A percentile compares a stretch with the other conserved stretches of the same genome.
phyloP scores from a whole-genome alignment of 2,329 filamentous ascomycete genomes.

The Raffaelea ambrosiae region DNA sequence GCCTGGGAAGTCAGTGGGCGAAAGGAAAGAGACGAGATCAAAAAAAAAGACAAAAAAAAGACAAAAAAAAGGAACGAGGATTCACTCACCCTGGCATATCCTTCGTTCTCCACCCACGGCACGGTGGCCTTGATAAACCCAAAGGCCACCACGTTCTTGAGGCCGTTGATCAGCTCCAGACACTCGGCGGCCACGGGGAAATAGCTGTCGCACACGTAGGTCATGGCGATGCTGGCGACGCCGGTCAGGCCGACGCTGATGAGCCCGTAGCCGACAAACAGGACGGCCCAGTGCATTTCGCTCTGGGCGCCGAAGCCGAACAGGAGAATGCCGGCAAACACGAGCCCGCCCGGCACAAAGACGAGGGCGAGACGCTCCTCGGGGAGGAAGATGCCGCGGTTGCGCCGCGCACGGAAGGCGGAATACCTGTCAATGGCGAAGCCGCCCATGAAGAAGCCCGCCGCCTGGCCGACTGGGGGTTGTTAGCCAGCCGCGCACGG shows the following conservation, averaged over 20 bases:
- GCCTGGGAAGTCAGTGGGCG: too few species aligned
- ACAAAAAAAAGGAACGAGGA: too few species aligned
- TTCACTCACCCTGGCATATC: too few species aligned
- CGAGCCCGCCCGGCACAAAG: not conserved
- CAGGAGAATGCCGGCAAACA: not conserved
- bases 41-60: too few species aligned
- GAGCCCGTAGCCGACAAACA: slow-evolving; percentile 1
- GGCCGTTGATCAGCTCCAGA: slow-evolving; percentile 2
- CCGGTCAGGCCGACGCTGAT: slow-evolving; percentile 1
- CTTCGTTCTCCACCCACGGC: slow-evolving; percentile 4
- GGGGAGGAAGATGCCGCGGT: slow-evolving; percentile 2
- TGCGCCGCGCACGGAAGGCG: too few species aligned
- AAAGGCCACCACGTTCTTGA: slow-evolving; percentile 5
- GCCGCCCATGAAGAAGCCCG: too few species aligned
- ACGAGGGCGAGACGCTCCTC: slow-evolving; percentile 1
- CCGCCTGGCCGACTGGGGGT: too few species aligned
- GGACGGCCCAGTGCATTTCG: slow-evolving; percentile 3
- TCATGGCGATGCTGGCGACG: slow-evolving; percentile 3
- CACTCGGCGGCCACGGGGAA: slow-evolving; percentile 1
- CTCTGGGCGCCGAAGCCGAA: slow-evolving; percentile 1
- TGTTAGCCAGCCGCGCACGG: too few species aligned
- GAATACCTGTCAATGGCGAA: too few species aligned
- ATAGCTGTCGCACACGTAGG: slow-evolving; percentile 5
- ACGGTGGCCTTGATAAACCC: slow-evolving; percentile 1
- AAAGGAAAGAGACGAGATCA: too few species aligned